These are phyloP conservation scores for Lasiosphaeria hispida DNA, from an alignment of 495 filamentous ascomycete genomes.

Conservation along the genomic window DNA sequence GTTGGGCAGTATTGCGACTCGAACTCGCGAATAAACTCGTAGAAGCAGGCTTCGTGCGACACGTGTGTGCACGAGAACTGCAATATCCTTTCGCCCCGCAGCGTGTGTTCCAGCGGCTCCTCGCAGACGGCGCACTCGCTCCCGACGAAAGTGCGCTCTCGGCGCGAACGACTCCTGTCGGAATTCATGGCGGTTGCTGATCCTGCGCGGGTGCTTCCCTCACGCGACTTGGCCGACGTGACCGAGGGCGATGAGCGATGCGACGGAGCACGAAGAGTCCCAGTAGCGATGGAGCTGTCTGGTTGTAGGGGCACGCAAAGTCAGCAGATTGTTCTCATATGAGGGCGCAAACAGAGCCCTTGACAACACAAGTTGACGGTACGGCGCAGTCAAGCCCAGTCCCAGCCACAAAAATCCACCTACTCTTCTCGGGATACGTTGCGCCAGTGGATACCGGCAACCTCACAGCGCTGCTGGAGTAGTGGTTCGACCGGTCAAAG, in stretches of 20 bases:
- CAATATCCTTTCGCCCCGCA: slow-evolving; percentile 90
- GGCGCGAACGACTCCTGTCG: slow-evolving; percentile 75
- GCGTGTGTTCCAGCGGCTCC: slow-evolving; percentile 93
- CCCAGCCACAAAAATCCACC: slow-evolving; percentile 19
- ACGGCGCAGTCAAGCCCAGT: slow-evolving; percentile 16
- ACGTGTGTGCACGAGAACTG: slow-evolving; percentile 97
- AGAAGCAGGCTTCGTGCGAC: slow-evolving; percentile 97
- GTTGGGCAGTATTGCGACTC: slow-evolving; percentile 94
- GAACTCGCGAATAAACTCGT: slow-evolving; percentile 94
- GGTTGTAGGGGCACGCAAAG: slow-evolving; percentile 1
- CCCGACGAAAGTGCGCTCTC: slow-evolving; percentile 93
- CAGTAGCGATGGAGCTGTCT: slow-evolving; percentile 41
- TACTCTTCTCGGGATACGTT: slow-evolving; percentile 48
- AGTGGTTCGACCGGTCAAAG: slow-evolving; percentile 26
- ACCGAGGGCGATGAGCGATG: slow-evolving; percentile 43
- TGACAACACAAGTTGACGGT: slow-evolving; percentile 5
- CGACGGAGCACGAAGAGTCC: slow-evolving; percentile 42
- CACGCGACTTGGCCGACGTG: slow-evolving; percentile 39
- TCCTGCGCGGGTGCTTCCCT: slow-evolving; percentile 31
- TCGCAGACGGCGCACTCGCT: slow-evolving; percentile 95
- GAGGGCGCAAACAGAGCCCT: not conserved
- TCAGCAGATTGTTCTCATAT: slow-evolving; percentile 4
- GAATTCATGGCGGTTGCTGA: slow-evolving; percentile 62
- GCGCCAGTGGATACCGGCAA: slow-evolving; percentile 20
- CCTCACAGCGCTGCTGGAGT: slow-evolving; percentile 27